phyloP scores from a whole-genome alignment of 1,139 yeast genomes.

The Saccharomyces hybrid region DNA sequence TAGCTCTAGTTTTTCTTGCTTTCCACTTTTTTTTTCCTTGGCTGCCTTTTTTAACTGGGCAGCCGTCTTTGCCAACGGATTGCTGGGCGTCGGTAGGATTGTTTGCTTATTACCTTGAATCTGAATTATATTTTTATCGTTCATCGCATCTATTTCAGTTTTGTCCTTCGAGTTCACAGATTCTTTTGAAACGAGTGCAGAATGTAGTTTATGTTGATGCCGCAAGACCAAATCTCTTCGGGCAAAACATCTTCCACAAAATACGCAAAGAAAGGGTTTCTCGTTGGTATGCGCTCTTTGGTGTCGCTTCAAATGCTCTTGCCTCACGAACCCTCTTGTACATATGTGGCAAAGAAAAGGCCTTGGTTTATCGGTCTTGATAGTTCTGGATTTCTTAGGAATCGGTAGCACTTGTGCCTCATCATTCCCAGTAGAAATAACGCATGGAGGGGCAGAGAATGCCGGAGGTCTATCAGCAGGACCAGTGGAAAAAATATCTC shows the following conservation, averaged over 20 bases:
- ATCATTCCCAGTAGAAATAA: background rate
- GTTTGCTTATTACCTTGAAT: conserved; percentile 36
- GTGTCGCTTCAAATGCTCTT: conserved; percentile 90
- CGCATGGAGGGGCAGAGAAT: background rate
- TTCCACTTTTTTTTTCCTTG: conserved; percentile 2
- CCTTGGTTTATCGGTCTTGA: conserved; percentile 84
- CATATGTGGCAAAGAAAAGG: conserved; percentile 88
- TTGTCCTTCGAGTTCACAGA: conserved; percentile 10
- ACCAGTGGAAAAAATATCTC: background rate
- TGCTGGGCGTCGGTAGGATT: conserved; percentile 32
- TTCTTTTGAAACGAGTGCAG: conserved; percentile 37
- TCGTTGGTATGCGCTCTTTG: conserved; percentile 95
- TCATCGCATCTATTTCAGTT: conserved; percentile 4
- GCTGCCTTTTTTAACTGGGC: conserved; percentile 26
- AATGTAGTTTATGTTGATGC: conserved; percentile 91
- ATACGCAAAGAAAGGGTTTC: conserved; percentile 94
- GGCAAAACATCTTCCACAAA: conserved; percentile 92
- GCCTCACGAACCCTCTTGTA: conserved; percentile 90
- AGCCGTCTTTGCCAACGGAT: conserved; percentile 24
- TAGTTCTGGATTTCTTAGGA: conserved; percentile 76
- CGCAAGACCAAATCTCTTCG: conserved; percentile 83
- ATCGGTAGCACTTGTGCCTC: conserved; percentile 44
- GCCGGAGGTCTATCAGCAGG: background rate
- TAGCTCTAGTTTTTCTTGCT: background rate
- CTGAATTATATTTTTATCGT: conserved; percentile 30